Percentiles rank a stretch among this genome's conserved stretches.
These are phyloP conservation scores for Penicillium oxalicum DNA, from an alignment of 2,329 filamentous ascomycete genomes.

Conservation along the genomic window DNA sequence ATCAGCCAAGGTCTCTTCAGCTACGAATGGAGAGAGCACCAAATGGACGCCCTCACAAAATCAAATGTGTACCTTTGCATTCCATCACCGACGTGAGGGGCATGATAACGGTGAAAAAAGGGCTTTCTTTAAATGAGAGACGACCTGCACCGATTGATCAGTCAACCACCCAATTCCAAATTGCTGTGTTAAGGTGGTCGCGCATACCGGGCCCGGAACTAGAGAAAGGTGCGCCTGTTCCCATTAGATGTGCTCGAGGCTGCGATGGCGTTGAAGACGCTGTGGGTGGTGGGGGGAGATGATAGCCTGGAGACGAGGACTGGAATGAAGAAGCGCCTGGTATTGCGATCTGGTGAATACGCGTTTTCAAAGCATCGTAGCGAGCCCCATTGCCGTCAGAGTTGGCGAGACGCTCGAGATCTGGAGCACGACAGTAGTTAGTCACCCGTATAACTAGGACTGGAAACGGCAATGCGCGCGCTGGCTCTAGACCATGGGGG, in stretches of 20 bases:
- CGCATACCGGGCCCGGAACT: constrained; percentile 23
- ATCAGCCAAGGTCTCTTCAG: constrained; percentile 14
- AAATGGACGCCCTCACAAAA: too few relatives aligned
- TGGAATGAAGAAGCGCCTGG: constrained; percentile 25
- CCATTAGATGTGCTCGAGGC: constrained; percentile 22
- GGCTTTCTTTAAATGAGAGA: constrained; percentile 65
- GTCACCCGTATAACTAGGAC: too few relatives aligned
- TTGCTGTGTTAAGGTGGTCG: too few relatives aligned
- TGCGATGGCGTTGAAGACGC: constrained; percentile 23
- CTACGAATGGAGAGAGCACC: neutral
- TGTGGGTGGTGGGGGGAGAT: constrained; percentile 22
- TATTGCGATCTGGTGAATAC: constrained; percentile 28
- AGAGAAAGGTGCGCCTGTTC: constrained; percentile 28
- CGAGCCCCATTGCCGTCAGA: constrained; percentile 13
- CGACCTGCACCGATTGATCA: constrained; percentile 38
- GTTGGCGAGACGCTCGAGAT: constrained; percentile 21
- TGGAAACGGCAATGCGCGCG: too few relatives aligned
- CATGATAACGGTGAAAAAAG: constrained; percentile 70
- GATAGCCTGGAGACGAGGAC: constrained; percentile 16
- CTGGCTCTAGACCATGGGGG: neutral
- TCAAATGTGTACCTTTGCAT: constrained; percentile 60
- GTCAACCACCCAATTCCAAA: neutral
- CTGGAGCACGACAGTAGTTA: constrained; percentile 3
- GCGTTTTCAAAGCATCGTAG: constrained; percentile 30
- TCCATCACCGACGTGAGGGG: constrained; percentile 59